Base-by-base conservation (phyloP, 768 basidiomycete genomes). In the Mycena capillaripes region DNA sequence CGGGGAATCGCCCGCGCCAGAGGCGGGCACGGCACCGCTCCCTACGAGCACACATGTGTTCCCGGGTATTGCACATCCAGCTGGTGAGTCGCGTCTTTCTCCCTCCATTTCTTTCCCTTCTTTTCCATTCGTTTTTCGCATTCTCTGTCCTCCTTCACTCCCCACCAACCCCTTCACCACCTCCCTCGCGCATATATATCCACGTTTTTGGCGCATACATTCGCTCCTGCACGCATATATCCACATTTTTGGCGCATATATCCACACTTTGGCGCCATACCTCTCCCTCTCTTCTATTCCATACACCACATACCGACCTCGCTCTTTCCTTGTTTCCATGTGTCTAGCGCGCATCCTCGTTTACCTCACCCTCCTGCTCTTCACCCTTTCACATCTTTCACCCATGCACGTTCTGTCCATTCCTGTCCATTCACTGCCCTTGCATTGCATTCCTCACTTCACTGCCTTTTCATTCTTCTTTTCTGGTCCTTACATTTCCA, bases 1-100 rank as follows among this genome's bases (percentile, higher is more conserved):
- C 74, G 83, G 87, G 82, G 77, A 81, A 83, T 78, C 55, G 25
- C 70, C 77, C 59, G 81, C 84, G 30, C 85, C 84, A 19, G 84
- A 87, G 46, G 78, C 82, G 71, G 80, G 81, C 63, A 76, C 80
- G 17, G 48, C 72, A 25, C 85, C 78, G 77, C 86, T 87, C 50
- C 70, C 87, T 62, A 90, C 87, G 25, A 84, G 86, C 57, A 86
- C 84, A 6, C 90, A 93, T 77, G 80, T 85, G 14, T 94, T 96
- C 77, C 87, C 92, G 2, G 76, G 90, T 4, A 87, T 96, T 21
- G 87, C 90, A 16, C 92, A 94, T 72, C 93, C 93, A 7, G 63
- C 81, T 82, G 79, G 74, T 71, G 70, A 67, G 71, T 71, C 11
- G 19, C 16, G 38, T 29, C 52, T 27, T 8, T 21, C 17, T 38